phyloP scores from a whole-genome alignment of 2,329 filamentous ascomycete genomes.

The Paecilomyces variotii region DNA sequence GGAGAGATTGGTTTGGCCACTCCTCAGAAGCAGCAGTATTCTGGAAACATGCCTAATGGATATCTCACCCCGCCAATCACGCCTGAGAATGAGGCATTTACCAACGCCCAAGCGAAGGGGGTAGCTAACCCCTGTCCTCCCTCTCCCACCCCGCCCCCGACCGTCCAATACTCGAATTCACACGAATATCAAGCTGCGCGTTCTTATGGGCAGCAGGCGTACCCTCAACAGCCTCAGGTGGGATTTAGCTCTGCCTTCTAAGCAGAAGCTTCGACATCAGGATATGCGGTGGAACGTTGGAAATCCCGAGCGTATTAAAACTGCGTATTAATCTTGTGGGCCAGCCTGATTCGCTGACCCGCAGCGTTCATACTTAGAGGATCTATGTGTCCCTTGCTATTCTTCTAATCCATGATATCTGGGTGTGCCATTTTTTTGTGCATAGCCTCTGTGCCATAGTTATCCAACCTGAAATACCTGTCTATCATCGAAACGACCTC shows the following conservation, averaged over 20 bases:
- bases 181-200: slow-evolving; percentile 29
- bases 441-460: slow-evolving; percentile 13
- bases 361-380: neutral
- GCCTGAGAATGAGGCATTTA: slow-evolving; percentile 36
- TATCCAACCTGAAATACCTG: slow-evolving; percentile 1
- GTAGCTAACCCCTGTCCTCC: slow-evolving; percentile 24
- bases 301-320: slow-evolving; percentile 7
- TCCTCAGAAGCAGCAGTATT: slow-evolving; percentile 32
- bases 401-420: slow-evolving; percentile 2
- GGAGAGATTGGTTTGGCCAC: slow-evolving; percentile 36
- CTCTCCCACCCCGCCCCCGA: slow-evolving; percentile 29
- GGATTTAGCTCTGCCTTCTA: slow-evolving; percentile 25
- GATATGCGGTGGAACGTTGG: slow-evolving; percentile 5
- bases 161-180: slow-evolving; percentile 27
- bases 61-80: slow-evolving; percentile 43
- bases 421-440: slow-evolving; percentile 3
- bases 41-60: slow-evolving; percentile 29
- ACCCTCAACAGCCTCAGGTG: slow-evolving; percentile 25
- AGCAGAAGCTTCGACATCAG: slow-evolving; percentile 9
- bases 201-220: slow-evolving; percentile 26
- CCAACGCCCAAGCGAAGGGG: slow-evolving; percentile 23
- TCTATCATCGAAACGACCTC: slow-evolving; percentile 1
- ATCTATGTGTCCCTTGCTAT: neutral
- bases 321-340: slow-evolving; percentile 5
- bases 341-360: neutral